Percentiles rank a stretch among this genome's conserved stretches.
Evolutionary conservation across 164 flowering plant species (phyloP).

Genomic region (Aristolochia fimbriata): DNA sequence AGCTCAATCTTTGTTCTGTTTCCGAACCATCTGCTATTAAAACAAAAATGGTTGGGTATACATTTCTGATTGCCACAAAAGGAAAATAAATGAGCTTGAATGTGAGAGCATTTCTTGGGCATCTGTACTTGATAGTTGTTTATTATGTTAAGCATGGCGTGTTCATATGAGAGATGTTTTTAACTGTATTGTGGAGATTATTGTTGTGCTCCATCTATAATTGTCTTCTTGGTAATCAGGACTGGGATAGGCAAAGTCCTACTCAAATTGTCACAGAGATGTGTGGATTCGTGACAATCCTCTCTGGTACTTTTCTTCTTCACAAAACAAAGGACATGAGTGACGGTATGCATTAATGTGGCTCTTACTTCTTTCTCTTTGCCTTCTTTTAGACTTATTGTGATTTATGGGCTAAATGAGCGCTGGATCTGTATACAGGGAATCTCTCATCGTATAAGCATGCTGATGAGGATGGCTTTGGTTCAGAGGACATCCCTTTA

Average conservation of each 20-base stretch:
- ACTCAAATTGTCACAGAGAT: slow-evolving; percentile 62
- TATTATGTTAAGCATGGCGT: background rate
- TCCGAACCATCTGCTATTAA: background rate
- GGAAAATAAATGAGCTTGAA: background rate
- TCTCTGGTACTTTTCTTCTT: slow-evolving; percentile 69
- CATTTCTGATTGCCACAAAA: background rate
- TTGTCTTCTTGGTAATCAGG: slow-evolving; percentile 28
- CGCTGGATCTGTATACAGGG: slow-evolving; percentile 3
- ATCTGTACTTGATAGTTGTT: background rate
- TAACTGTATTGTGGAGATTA: background rate
- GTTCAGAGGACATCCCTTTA: slow-evolving; percentile 29
- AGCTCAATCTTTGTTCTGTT: background rate
- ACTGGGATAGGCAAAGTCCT: slow-evolving; percentile 67
- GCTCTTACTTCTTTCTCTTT: background rate
- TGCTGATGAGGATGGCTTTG: slow-evolving; percentile 27
- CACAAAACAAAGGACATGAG: slow-evolving; percentile 71
- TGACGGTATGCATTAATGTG: slow-evolving; percentile 21
- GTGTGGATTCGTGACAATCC: slow-evolving; percentile 72
- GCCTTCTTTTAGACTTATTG: background rate
- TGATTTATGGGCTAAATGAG: background rate
- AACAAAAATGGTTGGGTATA: background rate
- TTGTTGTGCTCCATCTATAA: background rate
- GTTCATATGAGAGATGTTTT: background rate
- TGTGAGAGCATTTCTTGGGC: background rate
- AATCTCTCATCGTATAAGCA: slow-evolving; percentile 17